phyloP scores from a whole-genome alignment of 164 flowering plant genomes.

The Nymphaea colorata region DNA sequence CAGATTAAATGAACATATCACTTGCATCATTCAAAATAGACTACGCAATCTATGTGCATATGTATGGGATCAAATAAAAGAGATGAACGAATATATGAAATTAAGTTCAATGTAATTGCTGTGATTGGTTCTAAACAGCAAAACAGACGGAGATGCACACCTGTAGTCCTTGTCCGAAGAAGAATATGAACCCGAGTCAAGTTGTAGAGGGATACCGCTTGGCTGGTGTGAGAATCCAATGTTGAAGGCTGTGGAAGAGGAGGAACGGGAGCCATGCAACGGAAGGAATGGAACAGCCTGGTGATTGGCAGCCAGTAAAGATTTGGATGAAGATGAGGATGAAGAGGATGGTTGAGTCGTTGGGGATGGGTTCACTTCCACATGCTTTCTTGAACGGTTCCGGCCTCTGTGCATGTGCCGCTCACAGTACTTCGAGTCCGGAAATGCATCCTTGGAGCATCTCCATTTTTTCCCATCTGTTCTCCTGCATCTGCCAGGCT shows the following conservation, averaged over 20 bases:
- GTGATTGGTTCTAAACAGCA: neutral
- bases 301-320: slow-evolving; percentile 5
- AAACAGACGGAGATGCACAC: slow-evolving; percentile 14
- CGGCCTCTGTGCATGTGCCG: slow-evolving; percentile 94
- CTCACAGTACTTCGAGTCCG: slow-evolving; percentile 83
- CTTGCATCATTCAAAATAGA: too few relatives aligned
- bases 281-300: slow-evolving; percentile 9
- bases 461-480: slow-evolving; percentile 97
- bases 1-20: too few relatives aligned
- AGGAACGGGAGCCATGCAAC: slow-evolving; percentile 14
- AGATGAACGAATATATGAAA: too few relatives aligned
- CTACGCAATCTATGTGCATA: too few relatives aligned
- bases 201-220: slow-evolving; percentile 17
- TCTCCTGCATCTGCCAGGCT: slow-evolving; percentile 90
- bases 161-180: slow-evolving; percentile 29
- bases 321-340: slow-evolving; percentile 7
- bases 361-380: slow-evolving; percentile 64
- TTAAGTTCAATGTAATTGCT: neutral
- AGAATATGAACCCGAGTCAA: slow-evolving; percentile 26
- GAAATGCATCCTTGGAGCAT: slow-evolving; percentile 78
- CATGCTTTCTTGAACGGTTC: slow-evolving; percentile 99
- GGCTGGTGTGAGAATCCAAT: slow-evolving; percentile 18
- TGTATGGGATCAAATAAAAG: too few relatives aligned
- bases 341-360: slow-evolving; percentile 8
- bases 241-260: slow-evolving; percentile 27